Percentiles rank a stretch among this genome's conserved stretches.
Conservation (phyloP, 805 yeast genomes). For the Ogataea sp. region DNA sequence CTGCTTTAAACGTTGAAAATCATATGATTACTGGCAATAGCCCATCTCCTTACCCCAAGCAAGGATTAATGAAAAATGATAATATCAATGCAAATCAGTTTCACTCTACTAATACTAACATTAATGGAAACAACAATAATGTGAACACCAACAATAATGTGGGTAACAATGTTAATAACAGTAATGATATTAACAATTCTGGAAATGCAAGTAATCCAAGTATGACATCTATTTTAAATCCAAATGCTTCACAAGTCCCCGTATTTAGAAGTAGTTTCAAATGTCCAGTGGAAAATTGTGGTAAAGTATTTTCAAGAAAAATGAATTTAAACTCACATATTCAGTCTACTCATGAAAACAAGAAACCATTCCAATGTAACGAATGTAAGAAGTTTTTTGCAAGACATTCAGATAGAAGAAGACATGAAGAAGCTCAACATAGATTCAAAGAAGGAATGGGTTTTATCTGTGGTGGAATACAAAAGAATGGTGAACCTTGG, state of each 20-base stretch:
- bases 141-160: neutral
- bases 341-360: constrained; percentile 25
- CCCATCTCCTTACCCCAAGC: constrained; percentile 1
- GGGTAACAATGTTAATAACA: neutral
- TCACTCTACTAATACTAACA: neutral
- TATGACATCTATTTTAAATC: too few relatives aligned
- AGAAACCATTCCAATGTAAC: constrained; percentile 24
- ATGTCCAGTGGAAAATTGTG: constrained; percentile 21
- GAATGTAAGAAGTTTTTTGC: constrained; percentile 23
- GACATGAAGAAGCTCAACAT: constrained; percentile 28
- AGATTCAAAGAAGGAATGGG: constrained; percentile 8
- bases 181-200: constrained; percentile 1
- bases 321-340: constrained; percentile 26
- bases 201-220: neutral
- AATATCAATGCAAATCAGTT: neutral
- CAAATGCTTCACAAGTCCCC: too few relatives aligned
- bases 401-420: constrained; percentile 25
- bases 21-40: too few relatives aligned
- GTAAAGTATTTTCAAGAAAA: constrained; percentile 23
- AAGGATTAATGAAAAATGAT: too few relatives aligned
- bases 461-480: constrained; percentile 22
- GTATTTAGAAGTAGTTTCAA: constrained; percentile 10
- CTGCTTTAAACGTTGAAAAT: constrained; percentile 9
- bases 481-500: constrained; percentile 22
- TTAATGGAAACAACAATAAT: neutral